phyloP scores from a whole-genome alignment of 164 flowering plant species.

The Taxillus chinensis region DNA sequence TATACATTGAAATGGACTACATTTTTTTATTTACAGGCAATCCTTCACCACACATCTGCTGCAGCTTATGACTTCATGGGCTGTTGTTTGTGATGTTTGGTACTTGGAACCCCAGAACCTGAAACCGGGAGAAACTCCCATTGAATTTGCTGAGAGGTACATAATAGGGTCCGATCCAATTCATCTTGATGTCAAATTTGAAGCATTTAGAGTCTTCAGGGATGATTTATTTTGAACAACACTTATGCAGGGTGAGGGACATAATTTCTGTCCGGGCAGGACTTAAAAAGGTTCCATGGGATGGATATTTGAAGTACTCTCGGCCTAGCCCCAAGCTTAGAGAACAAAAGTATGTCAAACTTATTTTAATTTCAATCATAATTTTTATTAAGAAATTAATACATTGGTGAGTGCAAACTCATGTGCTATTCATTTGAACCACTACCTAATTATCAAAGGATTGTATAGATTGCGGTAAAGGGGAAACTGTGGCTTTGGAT shows the following conservation, averaged over 20 bases:
- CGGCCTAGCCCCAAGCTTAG: slow-evolving; percentile 90
- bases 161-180: neutral
- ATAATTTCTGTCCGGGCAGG: slow-evolving; percentile 89
- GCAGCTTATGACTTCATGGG: slow-evolving; percentile 99
- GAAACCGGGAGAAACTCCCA: slow-evolving; percentile 84
- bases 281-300: slow-evolving; percentile 96
- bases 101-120: slow-evolving; percentile 87
- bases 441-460: too few species aligned
- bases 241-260: slow-evolving; percentile 67
- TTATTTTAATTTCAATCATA: neutral
- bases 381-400: neutral
- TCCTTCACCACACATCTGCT: slow-evolving; percentile 89
- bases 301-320: slow-evolving; percentile 89
- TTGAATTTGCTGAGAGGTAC: slow-evolving; percentile 94
- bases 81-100: slow-evolving; percentile 99
- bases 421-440: neutral
- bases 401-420: neutral
- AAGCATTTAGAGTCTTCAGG: too few species aligned
- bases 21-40: slow-evolving; percentile 44
- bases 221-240: too few species aligned
- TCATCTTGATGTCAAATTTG: too few species aligned
- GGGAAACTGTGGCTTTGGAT: too few species aligned
- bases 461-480: too few species aligned
- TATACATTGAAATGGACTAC: neutral
- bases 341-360: slow-evolving; percentile 54